Evolutionary conservation across 106 monocot species (phyloP), one percentile per base, ranked within the genome.

Genomic region (Iris macrosiphon): DNA sequence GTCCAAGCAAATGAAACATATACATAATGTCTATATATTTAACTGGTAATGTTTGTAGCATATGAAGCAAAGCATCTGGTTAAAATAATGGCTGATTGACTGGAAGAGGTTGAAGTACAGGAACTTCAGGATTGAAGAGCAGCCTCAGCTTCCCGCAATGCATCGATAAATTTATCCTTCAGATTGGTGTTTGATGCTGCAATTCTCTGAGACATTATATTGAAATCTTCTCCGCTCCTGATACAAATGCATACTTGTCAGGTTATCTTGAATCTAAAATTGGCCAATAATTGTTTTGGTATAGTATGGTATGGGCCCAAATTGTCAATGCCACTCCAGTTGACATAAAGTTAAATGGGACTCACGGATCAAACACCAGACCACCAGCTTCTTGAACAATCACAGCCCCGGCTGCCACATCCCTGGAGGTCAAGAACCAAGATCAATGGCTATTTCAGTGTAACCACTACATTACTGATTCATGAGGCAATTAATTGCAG

Each of bases 381-480:
- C 85, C 94, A 12, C 94, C 89, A 45, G 94, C 89, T 79, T 95
- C 94, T 50, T 69, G 72, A 71, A 89, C 67, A 58, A 95, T 89
- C 60, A 89, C 79, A 60, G 71, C 84, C 34, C 89, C 94, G 33
- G 62, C 94, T 3, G 89, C 94, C 28, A 95, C 80, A 72, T 95
- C 94, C 93, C 93, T 93, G 49, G n/a, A 39, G 17, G 33, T 11
- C 52, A 18, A 11, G 27, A 53, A 32, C 7, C 12, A 51, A 53
- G 33, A 53, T 53, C 33, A 53, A 33, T 19, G 19, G 2, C 1
- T 30, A 53, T 1, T 31, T 50, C 27, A 50, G 29, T 29, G 7
- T 20, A 18, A 53, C 28, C 31, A 8, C 22, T 15, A 13, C 16
- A 53, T 19, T 33, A 18, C 7, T 53, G 19, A 53, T 24, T 19